Base-by-base conservation (phyloP, 2,329 filamentous ascomycete species). In the Plectosphaerella sp. region DNA sequence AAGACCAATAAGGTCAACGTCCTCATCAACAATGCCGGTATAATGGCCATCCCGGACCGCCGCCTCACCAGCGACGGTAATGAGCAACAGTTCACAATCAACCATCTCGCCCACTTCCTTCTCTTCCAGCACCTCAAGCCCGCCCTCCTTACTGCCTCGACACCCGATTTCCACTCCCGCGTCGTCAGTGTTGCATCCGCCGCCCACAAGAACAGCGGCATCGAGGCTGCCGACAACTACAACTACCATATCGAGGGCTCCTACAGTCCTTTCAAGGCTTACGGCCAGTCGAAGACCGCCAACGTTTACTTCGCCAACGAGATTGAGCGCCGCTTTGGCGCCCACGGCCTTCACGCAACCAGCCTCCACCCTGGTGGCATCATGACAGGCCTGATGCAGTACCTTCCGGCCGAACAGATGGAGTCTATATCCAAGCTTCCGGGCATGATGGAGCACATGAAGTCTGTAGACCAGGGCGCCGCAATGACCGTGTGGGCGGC, bases 71-170 rank as follows among this genome's bases (percentile, higher is more conserved):
- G 15, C 0, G 62, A 64, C 12, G 62, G 61, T 5, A 54, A 57
- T 37, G 62, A 65, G 55, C 60, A 61, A 0, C 78, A 82, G 51
- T 74, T 83, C 50, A 78, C 70, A 37, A 74, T 70, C 2, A 82
- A 82, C 59, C 71, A 82, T 57, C 62, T 84, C 0, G 70, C 65
- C 7, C 75, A 80, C 55, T 83, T 82, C 64, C 68, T 82, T 0
- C 67, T 83, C 18, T 75, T 79, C 57, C 66, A 77, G n/a, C 68
- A 79, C 0, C 64, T 83, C n/a, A 74, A 74, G 41, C 61, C 68
- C 0, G 60, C 69, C 0, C 60, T 82, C 2, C 62, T 80, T 0
- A 58, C 66, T 0, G 66, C 68, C 1, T 58, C 68, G 1, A 72
- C 68, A 0, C 62, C 71, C 0, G 57, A 61, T 0, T 77, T 74